These are phyloP conservation scores for Suaeda aralocaspica DNA, from an alignment of 148 eudicot genomes.

Conservation along the genomic window DNA sequence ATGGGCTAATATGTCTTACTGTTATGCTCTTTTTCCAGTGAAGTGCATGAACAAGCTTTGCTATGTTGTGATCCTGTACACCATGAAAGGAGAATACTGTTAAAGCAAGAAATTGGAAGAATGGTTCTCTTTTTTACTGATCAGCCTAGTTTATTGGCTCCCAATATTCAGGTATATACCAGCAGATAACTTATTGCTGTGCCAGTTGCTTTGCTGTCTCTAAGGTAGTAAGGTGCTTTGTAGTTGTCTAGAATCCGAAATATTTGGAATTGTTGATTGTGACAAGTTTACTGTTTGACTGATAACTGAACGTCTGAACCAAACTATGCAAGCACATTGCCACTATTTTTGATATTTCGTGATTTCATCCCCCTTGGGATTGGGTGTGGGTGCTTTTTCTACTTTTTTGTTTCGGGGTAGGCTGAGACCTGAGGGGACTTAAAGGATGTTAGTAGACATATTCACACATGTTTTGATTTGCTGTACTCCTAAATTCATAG, in stretches of 20 bases:
- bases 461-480: not conserved
- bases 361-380: not conserved
- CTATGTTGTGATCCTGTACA: slow-evolving; percentile 85
- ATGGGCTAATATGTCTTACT: slow-evolving; percentile 7
- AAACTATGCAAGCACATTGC: not conserved
- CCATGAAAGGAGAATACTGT: slow-evolving; percentile 79
- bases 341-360: not conserved
- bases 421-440: not conserved
- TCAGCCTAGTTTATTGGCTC: slow-evolving; percentile 97
- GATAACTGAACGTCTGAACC: not conserved
- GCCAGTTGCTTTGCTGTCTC: not conserved
- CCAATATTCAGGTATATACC: slow-evolving; percentile 80
- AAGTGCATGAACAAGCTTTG: slow-evolving; percentile 93
- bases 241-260: not conserved
- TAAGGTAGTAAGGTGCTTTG: not conserved
- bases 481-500: not conserved
- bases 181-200: slow-evolving; percentile 1
- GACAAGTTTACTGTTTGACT: not conserved
- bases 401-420: no score
- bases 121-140: slow-evolving; percentile 97
- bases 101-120: slow-evolving; percentile 97
- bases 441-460: not conserved
- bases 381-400: not conserved
- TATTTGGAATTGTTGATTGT: not conserved
- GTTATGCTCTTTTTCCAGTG: slow-evolving; percentile 42